These are phyloP conservation scores for Arachnomyces sp. DNA, from an alignment of 2,329 filamentous ascomycete genomes.

Conservation along the genomic window DNA sequence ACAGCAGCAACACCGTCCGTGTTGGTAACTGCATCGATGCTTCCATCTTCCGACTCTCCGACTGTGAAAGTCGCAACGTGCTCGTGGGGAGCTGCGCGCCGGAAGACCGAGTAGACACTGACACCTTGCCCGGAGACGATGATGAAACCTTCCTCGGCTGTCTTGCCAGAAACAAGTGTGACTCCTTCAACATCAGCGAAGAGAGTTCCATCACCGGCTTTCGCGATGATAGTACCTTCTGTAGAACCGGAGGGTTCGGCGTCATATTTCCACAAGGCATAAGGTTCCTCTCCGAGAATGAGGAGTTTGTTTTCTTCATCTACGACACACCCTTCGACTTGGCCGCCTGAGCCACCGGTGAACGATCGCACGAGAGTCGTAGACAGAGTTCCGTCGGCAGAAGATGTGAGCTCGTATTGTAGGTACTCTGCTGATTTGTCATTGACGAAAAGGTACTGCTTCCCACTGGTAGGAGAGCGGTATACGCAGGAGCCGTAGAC, in stretches of 20 bases:
- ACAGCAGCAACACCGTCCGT: conserved; percentile 47
- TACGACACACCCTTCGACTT: conserved; percentile 49
- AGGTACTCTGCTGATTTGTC: conserved; percentile 48
- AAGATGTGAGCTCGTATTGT: conserved; percentile 44
- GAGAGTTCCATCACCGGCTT: conserved; percentile 42
- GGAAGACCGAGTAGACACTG: conserved; percentile 47
- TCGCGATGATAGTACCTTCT: conserved; percentile 30
- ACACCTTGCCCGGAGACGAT: conserved; percentile 48
- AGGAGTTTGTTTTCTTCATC: conserved; percentile 47
- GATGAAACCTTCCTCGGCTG: conserved; percentile 41
- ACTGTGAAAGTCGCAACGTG: conserved; percentile 46
- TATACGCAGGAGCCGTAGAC: conserved; percentile 50
- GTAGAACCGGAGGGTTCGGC: conserved; percentile 42
- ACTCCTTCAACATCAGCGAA: conserved; percentile 50
- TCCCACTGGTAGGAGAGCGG: conserved; percentile 39
- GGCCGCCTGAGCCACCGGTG: conserved; percentile 43
- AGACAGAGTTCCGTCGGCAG: conserved; percentile 34
- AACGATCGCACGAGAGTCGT: conserved; percentile 47
- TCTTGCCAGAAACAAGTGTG: conserved; percentile 42
- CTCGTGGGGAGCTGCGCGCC: conserved; percentile 42
- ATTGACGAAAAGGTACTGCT: conserved; percentile 50
- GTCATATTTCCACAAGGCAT: conserved; percentile 46
- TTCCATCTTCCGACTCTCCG: conserved; percentile 32
- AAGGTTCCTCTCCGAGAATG: conserved; percentile 47
- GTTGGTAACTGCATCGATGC: conserved; percentile 46